Evolutionary conservation across 2,329 filamentous ascomycete genomes (phyloP).

Genomic region (Hypomyces rosellus): DNA sequence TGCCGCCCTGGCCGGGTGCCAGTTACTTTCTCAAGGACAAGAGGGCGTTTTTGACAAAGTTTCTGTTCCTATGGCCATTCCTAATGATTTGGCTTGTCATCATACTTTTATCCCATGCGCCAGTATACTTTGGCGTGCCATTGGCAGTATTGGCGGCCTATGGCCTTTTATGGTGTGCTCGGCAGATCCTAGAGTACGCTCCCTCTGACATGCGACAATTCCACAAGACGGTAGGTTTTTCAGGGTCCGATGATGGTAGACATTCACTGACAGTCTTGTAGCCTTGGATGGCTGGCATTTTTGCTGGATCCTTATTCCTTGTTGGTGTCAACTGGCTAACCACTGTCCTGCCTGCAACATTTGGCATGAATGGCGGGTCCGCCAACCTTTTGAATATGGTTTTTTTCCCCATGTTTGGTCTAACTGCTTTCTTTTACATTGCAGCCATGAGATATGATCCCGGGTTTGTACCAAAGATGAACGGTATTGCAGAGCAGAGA

Average conservation of each 20-base stretch:
- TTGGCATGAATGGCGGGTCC: conserved; percentile 11
- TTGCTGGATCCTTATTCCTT: conserved; percentile 79
- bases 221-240: conserved; percentile 70
- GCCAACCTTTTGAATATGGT: conserved; percentile 68
- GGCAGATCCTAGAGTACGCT: conserved; percentile 73
- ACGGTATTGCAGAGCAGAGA: conserved; percentile 84
- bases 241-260: neutral
- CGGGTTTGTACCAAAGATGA: conserved; percentile 85
- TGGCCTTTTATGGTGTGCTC: conserved; percentile 68
- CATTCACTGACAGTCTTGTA: conserved; percentile 25
- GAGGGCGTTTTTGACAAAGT: conserved; percentile 70
- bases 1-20: conserved; percentile 65
- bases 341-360: conserved; percentile 54
- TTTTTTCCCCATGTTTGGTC: conserved; percentile 57
- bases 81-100: conserved; percentile 65
- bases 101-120: conserved; percentile 65
- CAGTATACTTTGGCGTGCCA: conserved; percentile 71
- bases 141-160: conserved; percentile 60
- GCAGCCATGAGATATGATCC: conserved; percentile 83
- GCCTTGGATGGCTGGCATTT: conserved; percentile 92
- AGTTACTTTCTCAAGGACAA: conserved; percentile 70
- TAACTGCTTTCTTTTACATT: conserved; percentile 81
- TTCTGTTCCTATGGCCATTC: conserved; percentile 88
- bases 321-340: conserved; percentile 71
- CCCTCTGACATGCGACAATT: conserved; percentile 84